These are phyloP conservation scores for Xenoacremonium recifei DNA, from an alignment of 2,329 filamentous ascomycete species.

Conservation along the genomic window DNA sequence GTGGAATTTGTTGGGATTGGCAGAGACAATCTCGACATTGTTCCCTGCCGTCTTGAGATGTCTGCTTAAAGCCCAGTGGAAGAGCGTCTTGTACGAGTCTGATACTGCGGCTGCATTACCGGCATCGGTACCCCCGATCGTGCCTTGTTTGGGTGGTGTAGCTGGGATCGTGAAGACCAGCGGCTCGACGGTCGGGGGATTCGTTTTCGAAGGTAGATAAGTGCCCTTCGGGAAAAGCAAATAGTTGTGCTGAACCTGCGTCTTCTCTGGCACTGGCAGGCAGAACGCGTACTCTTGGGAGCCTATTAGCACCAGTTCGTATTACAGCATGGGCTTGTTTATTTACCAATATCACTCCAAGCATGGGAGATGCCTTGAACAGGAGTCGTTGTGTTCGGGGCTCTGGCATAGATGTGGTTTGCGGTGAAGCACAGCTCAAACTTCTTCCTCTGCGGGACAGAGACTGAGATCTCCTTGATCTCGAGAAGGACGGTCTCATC, in stretches of 20 bases:
- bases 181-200: conserved; percentile 48
- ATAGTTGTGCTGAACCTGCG: conserved; percentile 65
- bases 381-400: conserved; percentile 49
- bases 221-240: conserved; percentile 58
- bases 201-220: conserved; percentile 49
- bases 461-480: conserved; percentile 66
- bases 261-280: conserved; percentile 63
- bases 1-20: conserved; percentile 57
- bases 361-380: conserved; percentile 55
- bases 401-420: conserved; percentile 57
- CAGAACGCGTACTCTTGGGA: conserved; percentile 61
- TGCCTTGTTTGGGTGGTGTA: conserved; percentile 59
- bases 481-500: conserved; percentile 55
- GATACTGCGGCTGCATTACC: conserved; percentile 51
- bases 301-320: conserved; percentile 7
- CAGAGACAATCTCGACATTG: conserved; percentile 46
- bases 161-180: conserved; percentile 64
- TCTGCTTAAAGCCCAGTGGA: conserved; percentile 59
- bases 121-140: conserved; percentile 51
- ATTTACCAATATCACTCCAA: conserved; percentile 61
- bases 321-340: background rate
- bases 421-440: conserved; percentile 63
- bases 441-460: conserved; percentile 67
- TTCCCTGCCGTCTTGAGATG: conserved; percentile 51
- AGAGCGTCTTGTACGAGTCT: conserved; percentile 57